phyloP scores from a whole-genome alignment of 208 protist genomes.

The Leishmania lainsoni region DNA sequence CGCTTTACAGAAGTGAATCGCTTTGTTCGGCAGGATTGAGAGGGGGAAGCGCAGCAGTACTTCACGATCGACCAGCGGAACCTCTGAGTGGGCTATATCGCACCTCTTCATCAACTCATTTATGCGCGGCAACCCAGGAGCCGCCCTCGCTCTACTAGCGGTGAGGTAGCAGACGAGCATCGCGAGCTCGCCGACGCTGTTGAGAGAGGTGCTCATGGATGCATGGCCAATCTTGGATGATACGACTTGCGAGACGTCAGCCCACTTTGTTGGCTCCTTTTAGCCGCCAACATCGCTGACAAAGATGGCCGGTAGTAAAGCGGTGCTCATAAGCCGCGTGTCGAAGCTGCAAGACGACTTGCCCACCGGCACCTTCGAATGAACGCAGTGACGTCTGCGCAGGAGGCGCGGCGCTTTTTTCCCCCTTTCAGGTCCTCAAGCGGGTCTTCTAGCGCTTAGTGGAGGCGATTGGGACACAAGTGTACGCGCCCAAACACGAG shows the following conservation, averaged over 20 bases:
- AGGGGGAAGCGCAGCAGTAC: background rate
- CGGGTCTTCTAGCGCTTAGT: background rate
- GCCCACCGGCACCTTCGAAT: background rate
- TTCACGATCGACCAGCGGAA: background rate
- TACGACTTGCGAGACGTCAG: background rate
- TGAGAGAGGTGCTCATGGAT: background rate
- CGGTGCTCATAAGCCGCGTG: background rate
- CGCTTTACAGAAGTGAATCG: background rate
- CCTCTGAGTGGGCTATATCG: background rate
- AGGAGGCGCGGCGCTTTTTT: background rate
- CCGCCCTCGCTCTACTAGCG: background rate
- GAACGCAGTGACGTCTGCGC: background rate
- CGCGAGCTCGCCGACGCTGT: background rate
- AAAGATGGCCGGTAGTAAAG: background rate
- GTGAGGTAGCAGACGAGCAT: background rate
- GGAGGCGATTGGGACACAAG: background rate
- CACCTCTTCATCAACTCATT: background rate
- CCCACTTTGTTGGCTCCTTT: background rate
- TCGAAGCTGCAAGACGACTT: background rate
- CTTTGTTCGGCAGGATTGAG: background rate
- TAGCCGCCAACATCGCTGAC: background rate
- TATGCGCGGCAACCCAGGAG: background rate
- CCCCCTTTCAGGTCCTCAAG: background rate
- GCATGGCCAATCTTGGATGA: background rate
- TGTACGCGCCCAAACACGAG: background rate